Base-by-base conservation (phyloP, 176 grass and related monocot species). In the Urochloa ruziziensis region DNA sequence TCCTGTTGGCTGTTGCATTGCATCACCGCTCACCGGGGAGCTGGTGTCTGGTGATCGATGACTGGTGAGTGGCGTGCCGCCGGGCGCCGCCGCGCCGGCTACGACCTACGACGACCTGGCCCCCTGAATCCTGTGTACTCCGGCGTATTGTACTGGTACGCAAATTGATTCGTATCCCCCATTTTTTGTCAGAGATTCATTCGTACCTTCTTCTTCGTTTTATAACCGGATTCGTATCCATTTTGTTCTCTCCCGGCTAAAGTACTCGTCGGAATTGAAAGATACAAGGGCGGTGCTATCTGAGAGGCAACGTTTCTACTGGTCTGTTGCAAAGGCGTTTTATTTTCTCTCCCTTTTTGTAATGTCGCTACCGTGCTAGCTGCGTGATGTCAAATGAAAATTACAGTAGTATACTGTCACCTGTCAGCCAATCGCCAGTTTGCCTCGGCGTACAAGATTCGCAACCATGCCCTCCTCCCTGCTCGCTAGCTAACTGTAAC, bases 101-200 rank as follows among this genome's bases (percentile, higher is more conserved):
- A n/a, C n/a, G n/a, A n/a, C n/a, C 49, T 18, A 52, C 17, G 7
- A 18, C 49, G 49, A 52, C 49, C 49, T 52, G 16, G 47, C 47
- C 47, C 47, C 51, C 51, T n/a, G n/a, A n/a, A 53, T 7, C 49
- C 7, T 52, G 1, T 19, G 17, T 21, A 52, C 51, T 11, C 44
- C 2, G 12, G 5, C 12, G 37, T 47, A 15, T 47, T 47, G 44
- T 47, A 51, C 2, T 4, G 48, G 48, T 18, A 51, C 16, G 14
- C 47, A 17, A 4, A 2, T 19, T 18, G 48, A 51, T 19, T 48
- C 13, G 46, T 16, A 5, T 16, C 46, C 46, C 15, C n/a, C n/a
- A n/a, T 48, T 17, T 16, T 1, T 0, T 17, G 3, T 16, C 3
- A 0, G 3, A 47, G 1, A 17, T 5, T 15, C 0, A 17, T 49